Conservation (phyloP, 2,329 filamentous ascomycete species). For the Pseudopithomyces chartarum region DNA sequence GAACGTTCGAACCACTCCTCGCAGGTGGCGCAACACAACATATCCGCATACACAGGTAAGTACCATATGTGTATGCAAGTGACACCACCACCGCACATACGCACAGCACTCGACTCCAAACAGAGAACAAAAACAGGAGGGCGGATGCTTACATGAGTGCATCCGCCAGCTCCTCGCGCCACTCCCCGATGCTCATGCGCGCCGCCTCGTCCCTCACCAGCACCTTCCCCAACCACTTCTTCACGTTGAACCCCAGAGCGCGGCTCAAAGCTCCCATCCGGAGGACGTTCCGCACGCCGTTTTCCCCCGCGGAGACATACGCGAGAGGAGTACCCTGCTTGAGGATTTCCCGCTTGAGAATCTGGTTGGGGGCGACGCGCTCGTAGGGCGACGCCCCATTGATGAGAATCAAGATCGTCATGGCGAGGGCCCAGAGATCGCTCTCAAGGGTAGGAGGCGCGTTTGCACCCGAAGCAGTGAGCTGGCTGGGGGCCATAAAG, state of each 20-base stretch:
- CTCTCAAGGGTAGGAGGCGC: slow-evolving; percentile 40
- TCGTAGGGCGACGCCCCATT: slow-evolving; percentile 50
- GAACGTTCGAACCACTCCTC: no score
- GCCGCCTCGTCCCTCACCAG: slow-evolving; percentile 35
- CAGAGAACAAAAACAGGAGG: not conserved
- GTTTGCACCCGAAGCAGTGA: slow-evolving; percentile 18
- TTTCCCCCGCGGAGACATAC: slow-evolving; percentile 45
- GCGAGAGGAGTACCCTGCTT: slow-evolving; percentile 49
- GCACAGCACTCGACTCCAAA: not conserved
- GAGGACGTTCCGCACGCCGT: slow-evolving; percentile 32
- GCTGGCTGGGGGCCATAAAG: slow-evolving; percentile 48
- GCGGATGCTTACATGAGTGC: slow-evolving; percentile 1
- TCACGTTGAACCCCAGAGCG: slow-evolving; percentile 29
- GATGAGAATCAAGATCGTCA: slow-evolving; percentile 51
- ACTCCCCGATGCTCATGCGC: slow-evolving; percentile 38
- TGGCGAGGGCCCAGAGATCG: slow-evolving; percentile 53
- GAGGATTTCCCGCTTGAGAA: slow-evolving; percentile 51
- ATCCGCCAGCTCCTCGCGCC: slow-evolving; percentile 25
- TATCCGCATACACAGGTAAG: no score
- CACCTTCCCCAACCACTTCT: slow-evolving; percentile 46
- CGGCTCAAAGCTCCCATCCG: slow-evolving; percentile 35
- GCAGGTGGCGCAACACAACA: no score
- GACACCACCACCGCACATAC: no score
- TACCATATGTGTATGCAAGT: no score
- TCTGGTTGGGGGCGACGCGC: slow-evolving; percentile 46